A percentile compares a stretch with the other conserved stretches of the same genome.
Conservation (phyloP, 257 asterid genomes). For the Fraxinus americana region DNA sequence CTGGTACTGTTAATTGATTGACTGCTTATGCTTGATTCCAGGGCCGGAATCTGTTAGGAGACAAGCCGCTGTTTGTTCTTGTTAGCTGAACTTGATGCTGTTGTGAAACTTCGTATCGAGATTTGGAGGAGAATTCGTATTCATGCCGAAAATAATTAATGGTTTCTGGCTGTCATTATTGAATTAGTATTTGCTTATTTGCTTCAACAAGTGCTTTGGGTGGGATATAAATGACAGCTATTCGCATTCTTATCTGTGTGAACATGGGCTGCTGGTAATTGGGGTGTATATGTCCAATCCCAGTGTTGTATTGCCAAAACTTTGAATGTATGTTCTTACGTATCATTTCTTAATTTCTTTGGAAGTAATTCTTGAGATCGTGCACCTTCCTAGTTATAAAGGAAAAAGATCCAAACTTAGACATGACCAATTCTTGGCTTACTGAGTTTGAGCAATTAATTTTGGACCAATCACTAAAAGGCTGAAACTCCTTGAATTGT, state of each 20-base stretch:
- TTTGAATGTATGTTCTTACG: too few relatives aligned
- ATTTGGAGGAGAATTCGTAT: not conserved
- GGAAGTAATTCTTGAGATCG: too few relatives aligned
- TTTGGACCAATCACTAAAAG: too few relatives aligned
- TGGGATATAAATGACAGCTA: not conserved
- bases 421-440: too few relatives aligned
- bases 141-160: not conserved
- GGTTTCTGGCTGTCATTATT: not conserved
- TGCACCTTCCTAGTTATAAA: too few relatives aligned
- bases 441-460: too few relatives aligned
- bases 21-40: conserved; percentile 25
- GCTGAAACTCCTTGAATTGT: too few relatives aligned
- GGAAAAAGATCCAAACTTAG: too few relatives aligned
- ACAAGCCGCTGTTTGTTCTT: conserved; percentile 73
- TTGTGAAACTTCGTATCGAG: not conserved
- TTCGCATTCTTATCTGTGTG: not conserved
- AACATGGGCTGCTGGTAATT: too few relatives aligned
- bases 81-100: conserved; percentile 46
- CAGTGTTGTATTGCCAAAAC: not conserved
- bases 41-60: conserved; percentile 81
- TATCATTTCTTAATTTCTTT: too few relatives aligned
- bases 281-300: not conserved
- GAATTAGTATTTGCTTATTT: not conserved
- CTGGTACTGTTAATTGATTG: not conserved
- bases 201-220: not conserved